Conservation (phyloP, 2,329 filamentous ascomycete species). For the Clarireedia hainanense region DNA sequence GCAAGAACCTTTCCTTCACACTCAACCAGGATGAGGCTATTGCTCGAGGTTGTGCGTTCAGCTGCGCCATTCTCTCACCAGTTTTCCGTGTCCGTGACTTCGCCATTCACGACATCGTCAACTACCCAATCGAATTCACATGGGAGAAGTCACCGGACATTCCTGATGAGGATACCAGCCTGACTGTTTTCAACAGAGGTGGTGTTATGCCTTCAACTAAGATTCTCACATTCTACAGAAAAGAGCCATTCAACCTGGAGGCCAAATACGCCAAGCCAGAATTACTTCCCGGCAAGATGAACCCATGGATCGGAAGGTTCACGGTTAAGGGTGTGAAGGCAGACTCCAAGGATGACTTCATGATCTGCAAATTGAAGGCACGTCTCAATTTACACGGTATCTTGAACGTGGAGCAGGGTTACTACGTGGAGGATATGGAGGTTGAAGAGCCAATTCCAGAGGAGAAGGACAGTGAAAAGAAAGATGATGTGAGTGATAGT, state of each 20-base stretch:
- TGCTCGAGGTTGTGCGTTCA: constrained; percentile 91
- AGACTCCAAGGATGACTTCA: constrained; percentile 90
- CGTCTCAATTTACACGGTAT: constrained; percentile 94
- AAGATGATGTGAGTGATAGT: constrained; percentile 55
- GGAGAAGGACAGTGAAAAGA: constrained; percentile 49
- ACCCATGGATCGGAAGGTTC: constrained; percentile 95
- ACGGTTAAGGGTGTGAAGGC: constrained; percentile 97
- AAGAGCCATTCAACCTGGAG: constrained; percentile 94
- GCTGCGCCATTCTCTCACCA: constrained; percentile 93
- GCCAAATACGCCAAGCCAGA: constrained; percentile 88
- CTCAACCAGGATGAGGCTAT: constrained; percentile 98
- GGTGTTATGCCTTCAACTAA: constrained; percentile 97
- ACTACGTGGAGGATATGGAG: constrained; percentile 97
- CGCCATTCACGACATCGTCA: constrained; percentile 92
- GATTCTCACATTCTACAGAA: constrained; percentile 98
- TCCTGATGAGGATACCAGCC: constrained; percentile 92
- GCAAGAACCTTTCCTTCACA: constrained; percentile 88
- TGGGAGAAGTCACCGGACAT: constrained; percentile 99
- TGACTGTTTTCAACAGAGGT: constrained; percentile 96
- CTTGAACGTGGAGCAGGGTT: constrained; percentile 91
- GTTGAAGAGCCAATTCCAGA: constrained; percentile 87
- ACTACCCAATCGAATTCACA: constrained; percentile 95
- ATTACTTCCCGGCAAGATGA: constrained; percentile 76
- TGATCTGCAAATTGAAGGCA: constrained; percentile 99
- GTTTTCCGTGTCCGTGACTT: constrained; percentile 99